phyloP scores from a whole-genome alignment of 2,329 filamentous ascomycete genomes.

The Colletotrichum euphorbiae region DNA sequence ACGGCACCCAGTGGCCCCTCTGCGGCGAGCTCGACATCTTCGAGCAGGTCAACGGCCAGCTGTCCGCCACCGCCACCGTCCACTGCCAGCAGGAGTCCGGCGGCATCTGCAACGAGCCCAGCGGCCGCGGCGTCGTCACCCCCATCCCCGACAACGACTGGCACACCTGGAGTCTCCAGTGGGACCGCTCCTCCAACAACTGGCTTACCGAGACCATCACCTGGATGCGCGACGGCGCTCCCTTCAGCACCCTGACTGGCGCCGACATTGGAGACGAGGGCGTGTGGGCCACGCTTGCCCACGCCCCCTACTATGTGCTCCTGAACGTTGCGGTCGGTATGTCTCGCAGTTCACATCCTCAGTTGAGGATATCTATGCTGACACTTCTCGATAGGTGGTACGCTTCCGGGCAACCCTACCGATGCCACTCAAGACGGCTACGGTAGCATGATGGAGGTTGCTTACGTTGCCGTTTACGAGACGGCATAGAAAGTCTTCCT shows the following conservation, averaged over 20 bases:
- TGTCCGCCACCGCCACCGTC: conserved; percentile 59
- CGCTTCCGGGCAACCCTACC: conserved; percentile 59
- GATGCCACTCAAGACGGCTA: conserved; percentile 57
- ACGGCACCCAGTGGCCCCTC: conserved; percentile 62
- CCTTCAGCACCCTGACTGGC: conserved; percentile 59
- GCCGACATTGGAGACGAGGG: conserved; percentile 56
- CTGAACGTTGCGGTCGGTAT: conserved; percentile 67
- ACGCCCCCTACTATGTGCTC: conserved; percentile 63
- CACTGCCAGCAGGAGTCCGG: conserved; percentile 61
- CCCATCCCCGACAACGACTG: conserved; percentile 54
- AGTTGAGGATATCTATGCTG: too few species aligned
- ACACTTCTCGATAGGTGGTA: conserved; percentile 13
- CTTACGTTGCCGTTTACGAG: conserved; percentile 60
- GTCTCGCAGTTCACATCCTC: conserved; percentile 42
- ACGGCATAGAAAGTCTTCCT: conserved; percentile 5
- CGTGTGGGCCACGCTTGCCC: conserved; percentile 63
- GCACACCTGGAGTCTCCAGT: conserved; percentile 62
- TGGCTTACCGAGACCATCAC: conserved; percentile 62
- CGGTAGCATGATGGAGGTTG: conserved; percentile 63
- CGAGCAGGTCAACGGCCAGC: conserved; percentile 64
- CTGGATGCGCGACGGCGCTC: conserved; percentile 60
- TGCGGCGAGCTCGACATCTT: conserved; percentile 70
- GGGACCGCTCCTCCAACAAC: conserved; percentile 60
- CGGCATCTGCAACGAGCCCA: conserved; percentile 64
- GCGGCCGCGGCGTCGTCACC: conserved; percentile 53